phyloP scores from a whole-genome alignment of 1,284 basidiomycete genomes.

The Coriolopsis trogii region DNA sequence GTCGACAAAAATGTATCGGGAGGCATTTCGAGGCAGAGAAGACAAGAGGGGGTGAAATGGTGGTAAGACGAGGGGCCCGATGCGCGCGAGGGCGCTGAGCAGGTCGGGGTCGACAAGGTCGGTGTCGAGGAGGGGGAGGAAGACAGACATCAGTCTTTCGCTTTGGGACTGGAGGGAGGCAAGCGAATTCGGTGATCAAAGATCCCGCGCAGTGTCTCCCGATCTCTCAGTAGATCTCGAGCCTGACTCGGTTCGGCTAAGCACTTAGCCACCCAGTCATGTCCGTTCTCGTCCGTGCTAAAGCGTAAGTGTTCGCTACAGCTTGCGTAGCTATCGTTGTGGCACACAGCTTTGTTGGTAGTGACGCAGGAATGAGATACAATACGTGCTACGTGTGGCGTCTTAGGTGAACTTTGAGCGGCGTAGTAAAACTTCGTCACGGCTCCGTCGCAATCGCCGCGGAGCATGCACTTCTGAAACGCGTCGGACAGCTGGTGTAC shows the following conservation, averaged over 20 bases:
- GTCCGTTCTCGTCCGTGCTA: no score
- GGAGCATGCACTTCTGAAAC: no score
- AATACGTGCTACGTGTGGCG: no score
- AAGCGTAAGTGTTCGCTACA: no score
- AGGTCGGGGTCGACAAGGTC: slow-evolving; percentile 47
- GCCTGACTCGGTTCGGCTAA: background rate
- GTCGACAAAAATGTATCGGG: slow-evolving; percentile 61
- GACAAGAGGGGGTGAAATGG: slow-evolving; percentile 36
- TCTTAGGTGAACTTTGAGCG: no score
- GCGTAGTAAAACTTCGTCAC: no score
- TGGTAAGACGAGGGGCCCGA: slow-evolving; percentile 76
- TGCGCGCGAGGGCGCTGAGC: slow-evolving; percentile 63
- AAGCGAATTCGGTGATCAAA: slow-evolving; percentile 16
- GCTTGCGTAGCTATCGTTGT: no score
- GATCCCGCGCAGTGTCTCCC: slow-evolving; percentile 7
- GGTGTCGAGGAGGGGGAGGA: slow-evolving; percentile 63
- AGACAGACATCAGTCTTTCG: slow-evolving; percentile 49
- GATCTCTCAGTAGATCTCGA: background rate
- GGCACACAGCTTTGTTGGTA: no score
- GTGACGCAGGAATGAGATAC: no score
- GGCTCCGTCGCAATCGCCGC: no score
- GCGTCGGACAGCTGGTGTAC: no score
- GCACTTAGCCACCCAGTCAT: no score
- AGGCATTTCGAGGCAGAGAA: slow-evolving; percentile 37
- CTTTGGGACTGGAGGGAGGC: background rate